These are phyloP conservation scores for Penicillium roqueforti DNA, from an alignment of 495 filamentous ascomycete genomes.

Conservation along the genomic window DNA sequence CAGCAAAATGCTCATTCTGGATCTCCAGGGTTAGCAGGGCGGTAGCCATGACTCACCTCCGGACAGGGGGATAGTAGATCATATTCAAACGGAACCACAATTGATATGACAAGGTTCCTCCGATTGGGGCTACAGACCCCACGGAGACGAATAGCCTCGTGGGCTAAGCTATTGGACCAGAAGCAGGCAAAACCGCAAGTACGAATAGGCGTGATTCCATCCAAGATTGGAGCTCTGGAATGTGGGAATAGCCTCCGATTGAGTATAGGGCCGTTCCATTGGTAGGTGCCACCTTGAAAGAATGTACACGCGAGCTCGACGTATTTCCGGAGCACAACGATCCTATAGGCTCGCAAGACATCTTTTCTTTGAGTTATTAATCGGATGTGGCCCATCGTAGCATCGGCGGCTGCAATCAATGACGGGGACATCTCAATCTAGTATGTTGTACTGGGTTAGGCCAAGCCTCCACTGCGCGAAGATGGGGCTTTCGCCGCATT, in stretches of 20 bases:
- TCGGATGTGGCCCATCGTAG: not conserved
- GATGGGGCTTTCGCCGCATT: not conserved
- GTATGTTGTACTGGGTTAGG: slow-evolving; percentile 8
- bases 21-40: not conserved
- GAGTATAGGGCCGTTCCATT: slow-evolving; percentile 7
- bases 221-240: slow-evolving; percentile 12
- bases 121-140: not conserved
- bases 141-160: too few species aligned
- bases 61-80: too few species aligned
- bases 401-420: not conserved
- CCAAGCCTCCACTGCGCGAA: slow-evolving; percentile 1
- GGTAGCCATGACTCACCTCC: not conserved
- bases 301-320: slow-evolving; percentile 9
- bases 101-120: not conserved
- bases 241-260: slow-evolving; percentile 6
- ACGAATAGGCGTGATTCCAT: slow-evolving; percentile 10
- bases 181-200: not conserved
- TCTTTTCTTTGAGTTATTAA: not conserved
- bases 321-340: not conserved
- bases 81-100: not conserved
- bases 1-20: not conserved
- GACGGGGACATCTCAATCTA: slow-evolving; percentile 9
- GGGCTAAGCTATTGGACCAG: not conserved
- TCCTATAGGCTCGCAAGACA: not conserved
- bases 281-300: not conserved